Evolutionary conservation across 1,284 basidiomycete species (phyloP).

Genomic region (Cryptococcus floricola): DNA sequence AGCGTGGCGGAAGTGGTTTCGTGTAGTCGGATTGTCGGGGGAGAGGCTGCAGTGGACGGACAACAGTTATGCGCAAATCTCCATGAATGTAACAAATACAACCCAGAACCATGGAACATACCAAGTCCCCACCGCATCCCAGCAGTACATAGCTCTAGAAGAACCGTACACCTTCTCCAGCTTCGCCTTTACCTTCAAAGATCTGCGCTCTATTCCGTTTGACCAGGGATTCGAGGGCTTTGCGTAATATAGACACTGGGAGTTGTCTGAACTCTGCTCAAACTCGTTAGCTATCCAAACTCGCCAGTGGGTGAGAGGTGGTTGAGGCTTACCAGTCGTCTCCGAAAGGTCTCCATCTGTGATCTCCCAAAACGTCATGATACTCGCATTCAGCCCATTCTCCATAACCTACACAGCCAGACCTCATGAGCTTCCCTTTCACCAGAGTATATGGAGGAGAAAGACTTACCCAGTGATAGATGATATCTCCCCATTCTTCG

Average conservation of each 20-base stretch:
- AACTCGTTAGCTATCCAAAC: background rate
- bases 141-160: slow-evolving; percentile 16
- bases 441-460: background rate
- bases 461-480: slow-evolving; percentile 53
- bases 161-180: slow-evolving; percentile 54
- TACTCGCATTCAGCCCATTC: slow-evolving; percentile 53
- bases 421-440: background rate
- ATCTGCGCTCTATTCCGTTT: slow-evolving; percentile 54
- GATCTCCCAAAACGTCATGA: slow-evolving; percentile 57
- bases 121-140: background rate
- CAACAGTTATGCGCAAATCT: background rate
- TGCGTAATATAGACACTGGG: slow-evolving; percentile 48
- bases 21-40: slow-evolving; percentile 53
- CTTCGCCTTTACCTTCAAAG: slow-evolving; percentile 50
- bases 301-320: background rate
- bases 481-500: slow-evolving; percentile 54
- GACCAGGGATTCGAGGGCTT: slow-evolving; percentile 51
- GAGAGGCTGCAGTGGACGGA: background rate
- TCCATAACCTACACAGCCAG: slow-evolving; percentile 46
- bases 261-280: slow-evolving; percentile 52
- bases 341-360: slow-evolving; percentile 53
- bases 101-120: no score
- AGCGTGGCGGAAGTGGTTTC: slow-evolving; percentile 75
- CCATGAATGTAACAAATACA: background rate
- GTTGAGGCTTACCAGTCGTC: slow-evolving; percentile 35